phyloP scores from a whole-genome alignment of 2,329 filamentous ascomycete genomes.

The Pestalotiopsis fici region DNA sequence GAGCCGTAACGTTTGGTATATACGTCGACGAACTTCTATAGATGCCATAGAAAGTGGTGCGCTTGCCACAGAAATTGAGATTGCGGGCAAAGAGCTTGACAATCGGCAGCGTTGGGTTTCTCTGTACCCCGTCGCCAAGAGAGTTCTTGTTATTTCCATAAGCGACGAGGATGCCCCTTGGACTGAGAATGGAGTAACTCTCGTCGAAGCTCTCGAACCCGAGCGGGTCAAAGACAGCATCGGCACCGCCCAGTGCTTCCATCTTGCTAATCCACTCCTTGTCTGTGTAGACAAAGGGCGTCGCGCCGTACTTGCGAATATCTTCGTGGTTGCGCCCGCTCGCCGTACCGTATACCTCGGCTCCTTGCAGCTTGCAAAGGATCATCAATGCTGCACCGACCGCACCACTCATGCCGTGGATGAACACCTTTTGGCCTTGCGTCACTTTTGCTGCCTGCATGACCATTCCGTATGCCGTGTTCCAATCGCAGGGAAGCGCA shows the following conservation, averaged over 20 bases:
- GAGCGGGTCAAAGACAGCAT: slow-evolving; percentile 49
- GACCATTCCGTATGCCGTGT: slow-evolving; percentile 39
- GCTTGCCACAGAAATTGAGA: neutral
- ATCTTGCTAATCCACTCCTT: neutral
- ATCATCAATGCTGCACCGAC: slow-evolving; percentile 45
- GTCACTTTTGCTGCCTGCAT: slow-evolving; percentile 36
- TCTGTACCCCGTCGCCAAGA: slow-evolving; percentile 10
- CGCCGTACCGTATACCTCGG: slow-evolving; percentile 50
- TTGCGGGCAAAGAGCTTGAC: neutral
- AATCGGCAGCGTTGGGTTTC: neutral
- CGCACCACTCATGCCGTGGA: slow-evolving; percentile 52
- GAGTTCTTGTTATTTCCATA: slow-evolving; percentile 23
- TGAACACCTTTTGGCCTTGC: slow-evolving; percentile 46
- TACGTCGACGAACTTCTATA: neutral
- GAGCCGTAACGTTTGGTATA: neutral
- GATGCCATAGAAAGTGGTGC: neutral
- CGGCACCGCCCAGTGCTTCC: slow-evolving; percentile 40
- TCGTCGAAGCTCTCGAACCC: slow-evolving; percentile 53
- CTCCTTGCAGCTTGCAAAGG: slow-evolving; percentile 43
- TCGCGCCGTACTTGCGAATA: slow-evolving; percentile 37
- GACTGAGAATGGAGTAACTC: slow-evolving; percentile 43
- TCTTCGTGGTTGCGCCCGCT: slow-evolving; percentile 43
- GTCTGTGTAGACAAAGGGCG: slow-evolving; percentile 42
- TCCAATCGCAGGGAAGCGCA: slow-evolving; percentile 47
- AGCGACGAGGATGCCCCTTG: slow-evolving; percentile 39